A percentile compares a stretch with the other conserved stretches of the same genome.
These are phyloP conservation scores for Aspergillus quadricinctus DNA, from an alignment of 2,329 filamentous ascomycete species.

Conservation along the genomic window DNA sequence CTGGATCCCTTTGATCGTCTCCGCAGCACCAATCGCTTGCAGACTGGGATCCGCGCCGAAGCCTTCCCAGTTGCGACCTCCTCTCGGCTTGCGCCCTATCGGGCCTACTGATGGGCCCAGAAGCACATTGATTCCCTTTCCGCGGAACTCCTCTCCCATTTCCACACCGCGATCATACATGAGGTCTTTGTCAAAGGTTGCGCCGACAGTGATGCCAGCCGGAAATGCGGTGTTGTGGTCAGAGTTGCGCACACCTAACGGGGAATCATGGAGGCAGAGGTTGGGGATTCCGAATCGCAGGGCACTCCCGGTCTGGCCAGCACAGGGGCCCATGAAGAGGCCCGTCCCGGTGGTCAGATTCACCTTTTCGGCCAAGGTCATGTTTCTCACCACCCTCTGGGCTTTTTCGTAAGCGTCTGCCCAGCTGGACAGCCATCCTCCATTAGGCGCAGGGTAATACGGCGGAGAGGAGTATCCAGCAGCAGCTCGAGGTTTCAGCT, in stretches of 20 bases:
- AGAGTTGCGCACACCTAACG: conserved; percentile 66
- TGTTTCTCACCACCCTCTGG: conserved; percentile 61
- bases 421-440: conserved; percentile 69
- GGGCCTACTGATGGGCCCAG: conserved; percentile 69
- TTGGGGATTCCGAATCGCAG: conserved; percentile 66
- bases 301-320: conserved; percentile 72
- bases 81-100: conserved; percentile 66
- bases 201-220: conserved; percentile 70
- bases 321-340: conserved; percentile 68
- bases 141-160: conserved; percentile 66
- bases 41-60: conserved; percentile 68
- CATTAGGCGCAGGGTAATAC: conserved; percentile 70
- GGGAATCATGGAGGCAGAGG: conserved; percentile 67
- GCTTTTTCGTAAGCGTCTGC: conserved; percentile 66
- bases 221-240: conserved; percentile 75
- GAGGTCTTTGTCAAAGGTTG: conserved; percentile 69
- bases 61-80: conserved; percentile 71
- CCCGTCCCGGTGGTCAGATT: conserved; percentile 71
- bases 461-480: conserved; percentile 40
- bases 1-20: conserved; percentile 56
- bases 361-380: conserved; percentile 78
- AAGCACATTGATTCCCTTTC: conserved; percentile 68
- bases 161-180: conserved; percentile 65
- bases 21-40: conserved; percentile 48
- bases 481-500: conserved; percentile 15